phyloP scores from a whole-genome alignment of 179 eudicot genomes.

The Spergularia azorica region DNA sequence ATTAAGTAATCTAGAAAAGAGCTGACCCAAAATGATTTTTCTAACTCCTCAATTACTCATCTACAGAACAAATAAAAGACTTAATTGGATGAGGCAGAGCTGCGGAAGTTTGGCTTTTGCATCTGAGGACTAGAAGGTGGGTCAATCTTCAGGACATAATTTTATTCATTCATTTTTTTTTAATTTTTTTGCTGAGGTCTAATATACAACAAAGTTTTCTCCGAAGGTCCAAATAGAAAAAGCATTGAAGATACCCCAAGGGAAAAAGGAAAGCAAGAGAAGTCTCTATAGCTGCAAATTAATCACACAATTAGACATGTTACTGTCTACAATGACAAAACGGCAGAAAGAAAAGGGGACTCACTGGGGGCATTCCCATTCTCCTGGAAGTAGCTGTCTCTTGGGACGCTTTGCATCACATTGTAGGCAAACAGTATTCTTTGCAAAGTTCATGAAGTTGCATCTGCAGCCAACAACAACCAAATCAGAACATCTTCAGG shows the following conservation, averaged over 20 bases:
- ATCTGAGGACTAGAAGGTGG: background rate
- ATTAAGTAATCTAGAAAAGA: background rate
- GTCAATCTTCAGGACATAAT: background rate
- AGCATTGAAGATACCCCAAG: no score
- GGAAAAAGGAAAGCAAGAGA: no score
- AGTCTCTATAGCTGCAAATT: background rate
- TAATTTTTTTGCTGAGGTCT: background rate
- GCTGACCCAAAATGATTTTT: background rate
- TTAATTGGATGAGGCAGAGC: background rate
- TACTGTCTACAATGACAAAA: background rate
- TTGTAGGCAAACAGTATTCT: slow-evolving; percentile 81
- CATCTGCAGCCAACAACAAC: slow-evolving; percentile 57
- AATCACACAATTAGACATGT: background rate
- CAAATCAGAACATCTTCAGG: slow-evolving; percentile 16
- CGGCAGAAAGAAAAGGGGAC: slow-evolving; percentile 24
- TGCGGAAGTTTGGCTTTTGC: background rate
- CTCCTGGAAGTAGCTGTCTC: slow-evolving; percentile 97
- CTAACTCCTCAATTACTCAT: background rate
- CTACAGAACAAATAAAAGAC: background rate
- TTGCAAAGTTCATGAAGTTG: slow-evolving; percentile 96
- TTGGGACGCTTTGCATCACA: slow-evolving; percentile 98
- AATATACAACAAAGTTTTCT: slow-evolving; percentile 9
- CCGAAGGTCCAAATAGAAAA: background rate
- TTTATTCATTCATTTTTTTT: no score
- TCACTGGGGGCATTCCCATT: slow-evolving; percentile 99